Conservation (phyloP, 83 land plant genomes). For the Picea abies region DNA sequence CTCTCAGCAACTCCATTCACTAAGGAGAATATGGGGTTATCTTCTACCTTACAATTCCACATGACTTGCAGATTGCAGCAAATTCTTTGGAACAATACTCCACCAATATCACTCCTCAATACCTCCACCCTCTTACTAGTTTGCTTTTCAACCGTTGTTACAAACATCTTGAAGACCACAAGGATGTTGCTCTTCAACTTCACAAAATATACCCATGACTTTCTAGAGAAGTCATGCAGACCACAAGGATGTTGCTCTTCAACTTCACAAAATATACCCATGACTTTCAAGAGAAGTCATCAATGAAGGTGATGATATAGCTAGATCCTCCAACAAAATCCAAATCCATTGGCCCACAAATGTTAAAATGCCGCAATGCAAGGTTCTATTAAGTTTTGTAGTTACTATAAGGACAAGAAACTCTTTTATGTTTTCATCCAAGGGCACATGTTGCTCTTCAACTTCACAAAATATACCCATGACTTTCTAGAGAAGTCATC, state of each 20-base stretch:
- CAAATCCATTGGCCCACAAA: slow-evolving; percentile 26
- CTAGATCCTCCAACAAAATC: slow-evolving; percentile 15
- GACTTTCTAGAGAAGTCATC: slow-evolving; percentile 34
- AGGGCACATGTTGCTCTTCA: slow-evolving; percentile 12
- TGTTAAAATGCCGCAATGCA: slow-evolving; percentile 31
- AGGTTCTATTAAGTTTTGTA: slow-evolving; percentile 22
- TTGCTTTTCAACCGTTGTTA: slow-evolving; percentile 12
- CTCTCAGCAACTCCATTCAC: background rate
- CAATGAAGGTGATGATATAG: slow-evolving; percentile 41
- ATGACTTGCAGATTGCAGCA: background rate
- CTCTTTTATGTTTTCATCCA: background rate
- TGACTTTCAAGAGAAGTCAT: slow-evolving; percentile 30
- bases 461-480: slow-evolving; percentile 31
- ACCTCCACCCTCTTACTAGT: slow-evolving; percentile 6
- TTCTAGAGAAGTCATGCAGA: slow-evolving; percentile 29
- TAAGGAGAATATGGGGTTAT: background rate
- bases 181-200: slow-evolving; percentile 19
- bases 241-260: slow-evolving; percentile 12
- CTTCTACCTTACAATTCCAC: background rate
- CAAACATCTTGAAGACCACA: slow-evolving; percentile 11
- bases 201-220: slow-evolving; percentile 33
- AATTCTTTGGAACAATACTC: background rate
- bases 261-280: slow-evolving; percentile 32
- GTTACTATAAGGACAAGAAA: background rate
- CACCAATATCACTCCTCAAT: slow-evolving; percentile 8